A percentile compares a stretch with the other conserved stretches of the same genome.
These are phyloP conservation scores for Camellia lanceoleosa DNA, from an alignment of 148 eudicot species.

Conservation along the genomic window DNA sequence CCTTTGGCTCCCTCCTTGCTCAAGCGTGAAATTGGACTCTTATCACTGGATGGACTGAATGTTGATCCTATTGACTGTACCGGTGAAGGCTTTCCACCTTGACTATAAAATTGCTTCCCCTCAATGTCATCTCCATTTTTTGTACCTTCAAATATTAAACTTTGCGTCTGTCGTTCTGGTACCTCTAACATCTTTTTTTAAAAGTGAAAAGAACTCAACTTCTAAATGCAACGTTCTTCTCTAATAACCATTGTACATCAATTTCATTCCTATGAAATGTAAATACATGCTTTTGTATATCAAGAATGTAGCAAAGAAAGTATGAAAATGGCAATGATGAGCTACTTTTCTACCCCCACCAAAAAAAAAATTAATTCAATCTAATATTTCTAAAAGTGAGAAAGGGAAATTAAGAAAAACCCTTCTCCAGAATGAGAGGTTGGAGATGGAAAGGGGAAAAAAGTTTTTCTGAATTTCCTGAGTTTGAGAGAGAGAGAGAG, in stretches of 20 bases:
- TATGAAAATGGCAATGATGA: not conserved
- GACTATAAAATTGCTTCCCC: slow-evolving; percentile 9
- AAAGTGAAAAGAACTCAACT: slow-evolving; percentile 13
- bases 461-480: slow-evolving; percentile 17
- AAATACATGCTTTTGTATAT: not conserved
- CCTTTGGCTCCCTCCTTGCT: slow-evolving; percentile 15
- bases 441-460: slow-evolving; percentile 13
- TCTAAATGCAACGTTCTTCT: slow-evolving; percentile 19
- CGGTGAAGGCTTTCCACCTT: slow-evolving; percentile 11
- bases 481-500: not conserved
- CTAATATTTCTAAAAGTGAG: not conserved
- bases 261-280: not conserved
- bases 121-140: slow-evolving; percentile 5
- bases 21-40: slow-evolving; percentile 13
- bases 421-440: not conserved
- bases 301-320: not conserved
- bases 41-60: slow-evolving; percentile 1
- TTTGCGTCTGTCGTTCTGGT: slow-evolving; percentile 20
- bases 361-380: too few species aligned
- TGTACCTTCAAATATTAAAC: slow-evolving; percentile 10
- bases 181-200: slow-evolving; percentile 18
- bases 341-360: not conserved
- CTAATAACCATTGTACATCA: slow-evolving; percentile 12
- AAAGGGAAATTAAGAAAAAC: slow-evolving; percentile 8
- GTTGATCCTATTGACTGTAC: slow-evolving; percentile 5